Conservation (phyloP, 75 land plant genomes). For the Picea sitchensis region DNA sequence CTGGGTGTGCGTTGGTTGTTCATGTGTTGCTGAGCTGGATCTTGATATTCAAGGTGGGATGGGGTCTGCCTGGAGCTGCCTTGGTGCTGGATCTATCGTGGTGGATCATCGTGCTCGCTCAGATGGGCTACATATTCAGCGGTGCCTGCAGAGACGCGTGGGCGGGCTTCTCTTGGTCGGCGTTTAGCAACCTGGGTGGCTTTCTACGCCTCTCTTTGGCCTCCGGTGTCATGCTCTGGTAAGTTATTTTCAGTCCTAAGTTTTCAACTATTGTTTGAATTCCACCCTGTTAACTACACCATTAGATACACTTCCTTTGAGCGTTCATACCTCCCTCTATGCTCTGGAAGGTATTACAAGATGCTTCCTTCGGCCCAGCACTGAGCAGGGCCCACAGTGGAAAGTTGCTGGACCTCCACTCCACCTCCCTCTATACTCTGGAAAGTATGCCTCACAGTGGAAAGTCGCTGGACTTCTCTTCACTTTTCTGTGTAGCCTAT, state of each 20-base stretch:
- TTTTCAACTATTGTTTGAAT: no score
- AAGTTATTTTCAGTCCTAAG: neutral
- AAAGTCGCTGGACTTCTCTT: no score
- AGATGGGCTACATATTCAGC: neutral
- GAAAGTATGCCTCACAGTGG: no score
- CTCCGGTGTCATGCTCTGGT: constrained; percentile 54
- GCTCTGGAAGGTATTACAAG: no score
- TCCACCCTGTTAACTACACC: no score
- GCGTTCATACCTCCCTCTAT: no score
- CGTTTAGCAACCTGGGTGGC: constrained; percentile 37
- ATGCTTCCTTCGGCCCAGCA: no score
- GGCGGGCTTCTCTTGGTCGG: constrained; percentile 4
- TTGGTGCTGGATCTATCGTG: neutral
- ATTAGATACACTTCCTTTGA: no score
- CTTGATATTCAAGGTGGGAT: neutral
- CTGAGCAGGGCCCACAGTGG: no score
- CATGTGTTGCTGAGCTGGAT: neutral
- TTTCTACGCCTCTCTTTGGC: constrained; percentile 42
- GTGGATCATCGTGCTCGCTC: neutral
- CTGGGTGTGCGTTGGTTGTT: neutral
- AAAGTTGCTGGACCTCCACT: no score
- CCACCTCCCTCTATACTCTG: no score
- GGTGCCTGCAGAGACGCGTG: neutral
- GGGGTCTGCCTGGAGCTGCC: neutral
- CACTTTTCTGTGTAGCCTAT: no score